Base-by-base conservation (phyloP, 257 asterid species). In the Leptodermis oblonga region DNA sequence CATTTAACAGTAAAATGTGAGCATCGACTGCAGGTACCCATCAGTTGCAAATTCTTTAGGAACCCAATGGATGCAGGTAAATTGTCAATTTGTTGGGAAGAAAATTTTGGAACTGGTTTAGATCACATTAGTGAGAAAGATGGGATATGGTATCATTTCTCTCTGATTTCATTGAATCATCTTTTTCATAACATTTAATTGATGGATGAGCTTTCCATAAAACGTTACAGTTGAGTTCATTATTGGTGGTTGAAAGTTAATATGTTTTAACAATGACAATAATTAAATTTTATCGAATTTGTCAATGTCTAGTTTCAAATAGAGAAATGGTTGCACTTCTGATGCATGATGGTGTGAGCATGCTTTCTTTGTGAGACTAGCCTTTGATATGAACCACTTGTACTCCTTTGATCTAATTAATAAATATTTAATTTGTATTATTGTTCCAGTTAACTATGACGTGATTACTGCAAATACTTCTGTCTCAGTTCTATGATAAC, bases 51-150 rank as follows among this genome's bases (percentile, higher is more conserved):
- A 72, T 94, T 89, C 81, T 94, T 94, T 45, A 97, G 97, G 64
- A 94, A 94, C 84, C 85, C 91, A 65, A 94, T 94, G 99, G 99
- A 94, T 77, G 96, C 97, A 25, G 97, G 87, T 51, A 83, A 91
- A 45, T 73, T 94, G 84, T 94, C 99, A 28, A 84, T 94, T 59
- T 94, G 99, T 62, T 97, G 99, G 37, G 99, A 94, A 81, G 99
- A 94, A 84, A 94, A 97, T 85, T 94, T 94, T 70, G 97, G 97
- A 71, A 94, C 97, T 18, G 99, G 97, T 64, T 94, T 97, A 73
- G 97, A 94, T 71, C 99, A 94, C 82, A 89, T 94, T 58, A 96
- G 97, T 4, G 99, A 94, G 86, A 94, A 94, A 81, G 97, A 91
- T 70, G 99, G 99, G 62, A 94, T 91, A 76, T 91, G 99, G 99